Percentiles rank a stretch among this genome's conserved stretches.
These are phyloP conservation scores for Gentiana macrophylla DNA, from an alignment of 257 asterid genomes.

Conservation along the genomic window DNA sequence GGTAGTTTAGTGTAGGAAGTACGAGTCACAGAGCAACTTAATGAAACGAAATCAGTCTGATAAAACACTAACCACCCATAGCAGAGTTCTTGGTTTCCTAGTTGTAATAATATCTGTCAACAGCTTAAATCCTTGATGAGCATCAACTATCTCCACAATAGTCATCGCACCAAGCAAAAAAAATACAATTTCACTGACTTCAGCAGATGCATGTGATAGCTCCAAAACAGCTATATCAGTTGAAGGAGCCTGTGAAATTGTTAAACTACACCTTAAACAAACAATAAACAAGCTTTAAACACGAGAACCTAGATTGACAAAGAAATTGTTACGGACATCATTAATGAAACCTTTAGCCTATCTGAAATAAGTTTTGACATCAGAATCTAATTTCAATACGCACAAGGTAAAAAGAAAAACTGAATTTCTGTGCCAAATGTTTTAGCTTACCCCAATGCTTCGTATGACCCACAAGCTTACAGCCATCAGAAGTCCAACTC, in stretches of 20 bases:
- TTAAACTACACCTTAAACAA: no score
- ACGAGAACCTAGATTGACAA: no score
- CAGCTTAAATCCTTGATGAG: slow-evolving; percentile 97
- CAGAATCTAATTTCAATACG: no score
- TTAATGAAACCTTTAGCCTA: no score
- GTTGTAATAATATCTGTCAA: slow-evolving; percentile 92
- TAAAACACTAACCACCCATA: slow-evolving; percentile 84
- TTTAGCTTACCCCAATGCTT: slow-evolving; percentile 75
- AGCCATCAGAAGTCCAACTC: slow-evolving; percentile 96
- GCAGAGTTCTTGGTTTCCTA: slow-evolving; percentile 84
- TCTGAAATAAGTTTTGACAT: no score
- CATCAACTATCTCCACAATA: slow-evolving; percentile 91
- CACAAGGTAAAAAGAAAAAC: no score
- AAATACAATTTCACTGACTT: slow-evolving; percentile 93
- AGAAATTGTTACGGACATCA: no score
- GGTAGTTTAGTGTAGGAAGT: no score
- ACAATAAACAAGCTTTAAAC: no score
- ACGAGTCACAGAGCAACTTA: background rate
- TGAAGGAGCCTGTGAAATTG: slow-evolving; percentile 74
- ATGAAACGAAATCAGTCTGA: background rate
- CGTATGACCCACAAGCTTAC: slow-evolving; percentile 89
- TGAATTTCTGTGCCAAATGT: no score
- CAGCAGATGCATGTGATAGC: slow-evolving; percentile 91
- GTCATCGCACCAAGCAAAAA: slow-evolving; percentile 98
- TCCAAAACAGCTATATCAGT: slow-evolving; percentile 80